A percentile compares a stretch with the other conserved stretches of the same genome.
These are phyloP conservation scores for Fomitopsis betulina DNA, from an alignment of 1,284 basidiomycete species.

Conservation along the genomic window DNA sequence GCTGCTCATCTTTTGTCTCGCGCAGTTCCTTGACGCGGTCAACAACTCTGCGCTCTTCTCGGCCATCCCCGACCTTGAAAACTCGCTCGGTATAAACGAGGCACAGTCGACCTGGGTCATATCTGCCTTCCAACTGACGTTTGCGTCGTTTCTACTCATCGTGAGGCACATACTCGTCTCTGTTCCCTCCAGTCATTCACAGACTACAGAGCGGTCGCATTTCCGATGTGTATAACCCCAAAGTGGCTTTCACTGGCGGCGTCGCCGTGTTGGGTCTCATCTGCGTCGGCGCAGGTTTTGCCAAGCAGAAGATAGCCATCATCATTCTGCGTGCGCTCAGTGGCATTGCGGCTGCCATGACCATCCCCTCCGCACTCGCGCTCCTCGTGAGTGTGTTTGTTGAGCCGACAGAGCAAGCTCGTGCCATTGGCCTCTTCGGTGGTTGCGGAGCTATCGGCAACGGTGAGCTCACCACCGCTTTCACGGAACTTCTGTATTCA, in stretches of 20 bases:
- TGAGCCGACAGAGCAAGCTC: conserved; percentile 38
- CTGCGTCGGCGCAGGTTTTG: conserved; percentile 37
- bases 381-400: conserved; percentile 43
- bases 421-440: conserved; percentile 41
- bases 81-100: conserved; percentile 22
- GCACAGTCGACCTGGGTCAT: conserved; percentile 30
- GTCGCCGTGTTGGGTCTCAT: conserved; percentile 31
- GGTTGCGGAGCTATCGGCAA: conserved; percentile 41
- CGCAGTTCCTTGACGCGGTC: conserved; percentile 44
- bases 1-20: conserved; percentile 39
- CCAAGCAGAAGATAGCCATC: conserved; percentile 34
- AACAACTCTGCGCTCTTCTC: conserved; percentile 45
- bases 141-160: conserved; percentile 29
- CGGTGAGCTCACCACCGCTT: conserved; percentile 24
- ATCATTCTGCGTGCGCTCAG: conserved; percentile 40
- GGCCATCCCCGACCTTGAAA: conserved; percentile 34
- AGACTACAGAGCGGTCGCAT: conserved; percentile 25
- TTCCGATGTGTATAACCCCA: conserved; percentile 30
- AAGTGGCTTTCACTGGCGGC: conserved; percentile 29
- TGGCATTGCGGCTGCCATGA: conserved; percentile 40
- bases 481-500: no score
- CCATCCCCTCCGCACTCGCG: conserved; percentile 43
- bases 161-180: conserved; percentile 14
- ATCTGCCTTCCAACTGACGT: conserved; percentile 30
- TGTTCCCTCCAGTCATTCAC: neutral